Conservation (phyloP, 2,329 filamentous ascomycete species). For the Monilinia aucupariae region DNA sequence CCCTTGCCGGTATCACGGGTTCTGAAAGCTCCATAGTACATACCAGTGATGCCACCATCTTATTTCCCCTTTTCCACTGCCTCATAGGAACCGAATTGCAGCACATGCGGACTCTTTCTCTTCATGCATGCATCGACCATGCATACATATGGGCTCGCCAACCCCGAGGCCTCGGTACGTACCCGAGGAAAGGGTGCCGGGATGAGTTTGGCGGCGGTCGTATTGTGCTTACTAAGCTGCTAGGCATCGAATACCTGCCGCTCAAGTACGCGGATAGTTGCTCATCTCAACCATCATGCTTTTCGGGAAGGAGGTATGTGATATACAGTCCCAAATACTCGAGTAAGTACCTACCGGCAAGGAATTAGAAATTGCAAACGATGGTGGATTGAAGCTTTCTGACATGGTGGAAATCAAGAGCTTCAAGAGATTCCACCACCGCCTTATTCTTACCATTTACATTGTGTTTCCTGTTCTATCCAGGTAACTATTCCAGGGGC, state of each 20-base stretch:
- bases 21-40: slow-evolving; percentile 13
- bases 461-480: background rate
- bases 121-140: slow-evolving; percentile 14
- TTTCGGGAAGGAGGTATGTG: slow-evolving; percentile 2
- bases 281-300: background rate
- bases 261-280: background rate
- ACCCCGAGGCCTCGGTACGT: slow-evolving; percentile 14
- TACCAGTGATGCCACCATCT: background rate
- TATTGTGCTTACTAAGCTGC: slow-evolving; percentile 4
- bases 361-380: background rate
- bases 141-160: slow-evolving; percentile 1
- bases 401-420: background rate
- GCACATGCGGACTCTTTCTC: slow-evolving; percentile 1
- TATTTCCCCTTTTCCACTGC: background rate
- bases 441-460: background rate
- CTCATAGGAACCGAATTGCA: background rate
- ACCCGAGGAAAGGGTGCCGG: slow-evolving; percentile 12
- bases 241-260: background rate
- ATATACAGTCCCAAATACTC: too few relatives aligned
- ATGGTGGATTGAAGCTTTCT: slow-evolving; percentile 3
- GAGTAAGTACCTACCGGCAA: too few relatives aligned
- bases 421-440: background rate
- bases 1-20: slow-evolving; percentile 10
- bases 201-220: background rate
- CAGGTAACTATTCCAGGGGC: background rate